Percentiles rank a stretch among this genome's conserved stretches.
These are phyloP conservation scores for Spatholobus suberectus DNA, from an alignment of 306 rosid genomes.

Conservation along the genomic window DNA sequence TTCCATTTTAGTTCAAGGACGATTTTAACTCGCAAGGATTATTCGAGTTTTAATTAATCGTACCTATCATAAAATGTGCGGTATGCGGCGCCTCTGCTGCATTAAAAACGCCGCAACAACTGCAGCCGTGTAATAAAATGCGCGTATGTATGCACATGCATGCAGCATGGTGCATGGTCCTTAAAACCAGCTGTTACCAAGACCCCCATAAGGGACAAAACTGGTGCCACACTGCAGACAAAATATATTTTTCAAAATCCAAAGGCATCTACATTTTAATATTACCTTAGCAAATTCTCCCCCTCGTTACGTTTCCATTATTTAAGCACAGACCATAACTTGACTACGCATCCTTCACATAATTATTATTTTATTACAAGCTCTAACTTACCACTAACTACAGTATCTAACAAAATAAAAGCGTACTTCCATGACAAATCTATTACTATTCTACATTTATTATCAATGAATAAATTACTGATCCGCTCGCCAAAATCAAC, in stretches of 20 bases:
- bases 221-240: not conserved
- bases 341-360: not conserved
- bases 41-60: no score
- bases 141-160: constrained; percentile 37
- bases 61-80: no score
- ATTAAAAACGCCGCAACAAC: not conserved
- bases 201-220: constrained; percentile 41
- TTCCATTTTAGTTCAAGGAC: no score
- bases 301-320: not conserved
- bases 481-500: constrained; percentile 5
- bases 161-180: not conserved
- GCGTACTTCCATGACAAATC: not conserved
- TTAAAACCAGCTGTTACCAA: constrained; percentile 28
- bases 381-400: not conserved
- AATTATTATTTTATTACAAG: not conserved
- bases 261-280: constrained; percentile 40
- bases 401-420: not conserved
- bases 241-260: constrained; percentile 15
- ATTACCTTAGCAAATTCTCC: constrained; percentile 19
- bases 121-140: constrained; percentile 30
- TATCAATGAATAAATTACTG: not conserved
- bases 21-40: no score
- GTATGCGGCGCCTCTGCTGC: constrained; percentile 40
- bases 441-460: not conserved
- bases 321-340: not conserved